phyloP scores from a whole-genome alignment of 257 asterid species.

The Przewalskia tangutica region DNA sequence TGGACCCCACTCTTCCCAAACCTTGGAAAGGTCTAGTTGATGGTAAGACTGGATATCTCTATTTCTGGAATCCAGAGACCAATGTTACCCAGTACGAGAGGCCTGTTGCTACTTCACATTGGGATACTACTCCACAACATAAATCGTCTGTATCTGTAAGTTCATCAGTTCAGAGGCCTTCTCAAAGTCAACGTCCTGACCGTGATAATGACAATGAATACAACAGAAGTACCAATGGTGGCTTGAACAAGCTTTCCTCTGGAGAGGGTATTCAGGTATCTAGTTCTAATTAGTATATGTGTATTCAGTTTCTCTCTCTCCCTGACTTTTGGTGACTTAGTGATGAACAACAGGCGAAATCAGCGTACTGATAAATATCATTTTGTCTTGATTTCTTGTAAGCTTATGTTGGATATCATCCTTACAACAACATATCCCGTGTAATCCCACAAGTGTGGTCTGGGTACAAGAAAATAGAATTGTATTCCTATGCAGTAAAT shows the following conservation, averaged over 20 bases:
- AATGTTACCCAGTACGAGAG: conserved; percentile 84
- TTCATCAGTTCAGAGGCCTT: conserved; percentile 53
- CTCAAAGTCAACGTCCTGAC: conserved; percentile 26
- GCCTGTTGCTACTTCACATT: conserved; percentile 37
- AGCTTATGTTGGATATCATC: background rate
- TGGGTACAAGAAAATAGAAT: background rate
- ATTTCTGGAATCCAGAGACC: conserved; percentile 96
- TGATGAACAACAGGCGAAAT: background rate
- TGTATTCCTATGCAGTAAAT: background rate
- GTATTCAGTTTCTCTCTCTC: background rate
- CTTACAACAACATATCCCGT: too few relatives aligned
- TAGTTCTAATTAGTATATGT: background rate
- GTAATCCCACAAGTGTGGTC: too few relatives aligned
- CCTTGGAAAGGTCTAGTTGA: conserved; percentile 97
- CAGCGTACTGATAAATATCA: too few relatives aligned
- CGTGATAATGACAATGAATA: conserved; percentile 35
- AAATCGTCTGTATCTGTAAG: conserved; percentile 34
- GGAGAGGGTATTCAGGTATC: conserved; percentile 47
- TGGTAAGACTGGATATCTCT: conserved; percentile 79
- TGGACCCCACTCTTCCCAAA: conserved; percentile 90
- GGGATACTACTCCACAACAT: conserved; percentile 27
- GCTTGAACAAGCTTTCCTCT: conserved; percentile 24
- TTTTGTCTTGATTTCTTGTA: background rate
- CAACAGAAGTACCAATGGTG: conserved; percentile 39
- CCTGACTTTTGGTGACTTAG: background rate